Evolutionary conservation across 2,329 filamentous ascomycete species (phyloP), one percentile per base, ranked within the genome.

Genomic region (Ophiosphaerella korrae): DNA sequence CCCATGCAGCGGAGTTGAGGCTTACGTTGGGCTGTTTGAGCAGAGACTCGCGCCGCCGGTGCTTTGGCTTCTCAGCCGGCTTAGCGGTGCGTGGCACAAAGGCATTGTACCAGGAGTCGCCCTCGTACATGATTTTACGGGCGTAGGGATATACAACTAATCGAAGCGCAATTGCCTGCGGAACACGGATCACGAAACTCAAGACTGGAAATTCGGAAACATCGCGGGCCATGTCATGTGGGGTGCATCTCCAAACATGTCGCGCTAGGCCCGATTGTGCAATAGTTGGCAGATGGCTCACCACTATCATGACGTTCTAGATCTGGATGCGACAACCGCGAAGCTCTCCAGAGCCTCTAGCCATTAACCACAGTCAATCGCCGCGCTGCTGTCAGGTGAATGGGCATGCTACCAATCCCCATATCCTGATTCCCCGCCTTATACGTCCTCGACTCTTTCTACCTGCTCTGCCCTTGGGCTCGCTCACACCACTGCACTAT

Each of bases 51-150:
- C 83, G 85, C 52, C 89, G 84, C 58, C 82, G 83, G 67, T 89
- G 88, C 44, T 81, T 81, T 35, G 33, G 48, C 50, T 52, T 52
- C 21, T 58, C 54, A 24, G 48, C 53, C 37, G 57, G 50, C 57
- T 80, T 76, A 50, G 81, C 76, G 46, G 83, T 75, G 48, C 88
- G 84, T 23, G 88, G 83, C 58, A 89, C 84, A 68, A 90, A 87
- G 70, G 83, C 74, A 64, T 74, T 90, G 76, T 92, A 91, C 89
- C 89, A 93, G 26, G 88, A 86, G 74, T 93, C 89, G 51, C 58
- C 63, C 74, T 93, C 89, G 73, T 90, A 90, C 88, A 91, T 92
- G 61, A 60, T 47, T 21, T 21, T 21, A 4, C 18, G 50, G 48
- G 12, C 16, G 37, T 36, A 8, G 34, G n/a, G n/a, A 5, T 3